Base-by-base conservation (phyloP, 2,329 filamentous ascomycete genomes). In the Polychaeton citri region DNA sequence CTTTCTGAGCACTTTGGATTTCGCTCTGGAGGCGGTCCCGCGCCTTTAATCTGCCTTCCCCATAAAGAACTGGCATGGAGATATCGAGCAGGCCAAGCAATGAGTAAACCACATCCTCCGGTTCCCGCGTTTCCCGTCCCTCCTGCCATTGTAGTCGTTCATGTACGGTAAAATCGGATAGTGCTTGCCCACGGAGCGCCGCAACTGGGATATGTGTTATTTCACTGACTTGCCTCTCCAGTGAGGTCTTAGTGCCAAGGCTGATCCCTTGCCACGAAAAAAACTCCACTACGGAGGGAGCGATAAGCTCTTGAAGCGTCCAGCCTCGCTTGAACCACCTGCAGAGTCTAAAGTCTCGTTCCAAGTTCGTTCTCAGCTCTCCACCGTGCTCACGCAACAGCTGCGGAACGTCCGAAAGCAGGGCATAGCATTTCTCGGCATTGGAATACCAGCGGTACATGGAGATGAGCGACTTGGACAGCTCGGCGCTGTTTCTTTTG, bases 81-180 rank as follows among this genome's bases (percentile, higher is more conserved):
- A 68, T 50, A 1, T 51, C 51, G 17, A 68, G 66, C 0, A 68
- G 51, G 0, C 65, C 65, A 1, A 68, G 40, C 1, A 69, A 46
- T 3, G 52, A 65, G 30, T 68, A 69, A 1, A 59, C 60, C 16
- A 51, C 50, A 28, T 68, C 65, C 32, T 68, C 64, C 0, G 35
- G 2, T 3, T 52, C 20, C n/a, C 17, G 38, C 4, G 43, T 44
- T 6, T 19, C 5, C 9, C 45, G 26, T 2, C 33, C 30, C 10
- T 12, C 17, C 6, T 21, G 36, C 45, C 45, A 47, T 6, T 13
- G 30, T 26, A 39, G 32, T 12, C 41, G 40, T 28, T 44, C 40
- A 5, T 46, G 38, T 20, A 51, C 33, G 28, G 31, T 47, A 30
- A 52, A 51, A 13, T 28, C 13, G 8, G 37, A 26, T n/a, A 40